These are phyloP conservation scores for Teunomyces funiuensis DNA, from an alignment of 805 yeast genomes.

Conservation along the genomic window DNA sequence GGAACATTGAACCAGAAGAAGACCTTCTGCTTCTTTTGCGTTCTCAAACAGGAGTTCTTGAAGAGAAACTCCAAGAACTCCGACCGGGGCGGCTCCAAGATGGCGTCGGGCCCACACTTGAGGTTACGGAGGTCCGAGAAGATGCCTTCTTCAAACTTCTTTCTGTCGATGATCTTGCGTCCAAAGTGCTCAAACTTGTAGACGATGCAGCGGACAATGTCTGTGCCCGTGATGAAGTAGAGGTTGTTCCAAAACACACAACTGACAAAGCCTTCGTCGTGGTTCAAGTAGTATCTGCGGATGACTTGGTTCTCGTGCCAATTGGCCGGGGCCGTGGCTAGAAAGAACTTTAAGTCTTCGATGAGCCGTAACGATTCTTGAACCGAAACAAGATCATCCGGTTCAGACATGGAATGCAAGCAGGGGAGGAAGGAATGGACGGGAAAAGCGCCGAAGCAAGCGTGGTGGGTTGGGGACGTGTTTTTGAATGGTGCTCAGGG, in stretches of 20 bases:
- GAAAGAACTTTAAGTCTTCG: constrained; percentile 79
- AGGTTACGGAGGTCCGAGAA: constrained; percentile 86
- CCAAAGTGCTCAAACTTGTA: constrained; percentile 91
- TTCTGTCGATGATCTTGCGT: constrained; percentile 75
- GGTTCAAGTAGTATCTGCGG: constrained; percentile 78
- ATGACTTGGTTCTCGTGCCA: constrained; percentile 90
- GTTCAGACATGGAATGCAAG: constrained; percentile 6
- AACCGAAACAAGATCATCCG: constrained; percentile 15
- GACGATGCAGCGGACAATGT: constrained; percentile 87
- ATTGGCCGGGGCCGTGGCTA: constrained; percentile 91
- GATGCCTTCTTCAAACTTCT: constrained; percentile 95
- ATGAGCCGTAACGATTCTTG: constrained; percentile 58
- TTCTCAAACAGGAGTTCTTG: constrained; percentile 82
- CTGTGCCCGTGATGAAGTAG: constrained; percentile 92
- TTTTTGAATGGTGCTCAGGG: too few relatives aligned
- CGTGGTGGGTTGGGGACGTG: not conserved
- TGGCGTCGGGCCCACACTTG: constrained; percentile 84
- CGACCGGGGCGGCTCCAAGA: constrained; percentile 83
- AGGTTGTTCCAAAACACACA: constrained; percentile 91
- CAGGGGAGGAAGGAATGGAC: not conserved
- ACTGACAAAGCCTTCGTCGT: constrained; percentile 87
- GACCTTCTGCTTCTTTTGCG: constrained; percentile 96
- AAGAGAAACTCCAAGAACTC: constrained; percentile 80
- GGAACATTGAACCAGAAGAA: constrained; percentile 96
- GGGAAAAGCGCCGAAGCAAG: not conserved